These are phyloP conservation scores for Penicillium verhagenii DNA, from an alignment of 495 filamentous ascomycete species.

Conservation along the genomic window DNA sequence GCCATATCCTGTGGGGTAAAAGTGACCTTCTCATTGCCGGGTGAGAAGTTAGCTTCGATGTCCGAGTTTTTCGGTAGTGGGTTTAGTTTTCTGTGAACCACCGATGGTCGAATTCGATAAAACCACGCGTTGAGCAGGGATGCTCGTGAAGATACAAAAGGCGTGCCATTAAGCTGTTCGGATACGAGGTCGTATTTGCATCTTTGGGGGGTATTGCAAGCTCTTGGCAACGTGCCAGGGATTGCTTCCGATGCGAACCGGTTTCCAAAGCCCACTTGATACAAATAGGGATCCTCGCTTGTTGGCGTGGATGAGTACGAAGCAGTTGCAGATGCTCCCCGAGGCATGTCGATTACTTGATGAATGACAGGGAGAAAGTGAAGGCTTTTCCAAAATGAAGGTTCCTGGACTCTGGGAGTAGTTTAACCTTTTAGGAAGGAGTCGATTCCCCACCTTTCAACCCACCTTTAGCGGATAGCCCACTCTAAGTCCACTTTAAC, in stretches of 20 bases:
- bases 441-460: background rate
- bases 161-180: background rate
- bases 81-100: background rate
- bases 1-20: conserved; percentile 1
- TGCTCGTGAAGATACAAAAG: background rate
- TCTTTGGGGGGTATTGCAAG: background rate
- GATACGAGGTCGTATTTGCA: background rate
- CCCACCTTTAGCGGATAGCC: background rate
- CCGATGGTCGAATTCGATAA: background rate
- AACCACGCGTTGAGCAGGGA: background rate
- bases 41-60: background rate
- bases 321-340: background rate
- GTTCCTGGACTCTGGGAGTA: background rate
- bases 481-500: too few species aligned
- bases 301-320: background rate
- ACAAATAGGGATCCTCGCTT: background rate
- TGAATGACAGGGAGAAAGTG: background rate
- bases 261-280: conserved; percentile 2
- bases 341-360: background rate
- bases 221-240: background rate
- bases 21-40: background rate
- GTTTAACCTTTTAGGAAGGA: background rate
- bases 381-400: background rate
- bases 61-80: background rate
- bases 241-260: conserved; percentile 1